Evolutionary conservation across 352 stramenopile species (phyloP).

Genomic region (Peronospora destructor): DNA sequence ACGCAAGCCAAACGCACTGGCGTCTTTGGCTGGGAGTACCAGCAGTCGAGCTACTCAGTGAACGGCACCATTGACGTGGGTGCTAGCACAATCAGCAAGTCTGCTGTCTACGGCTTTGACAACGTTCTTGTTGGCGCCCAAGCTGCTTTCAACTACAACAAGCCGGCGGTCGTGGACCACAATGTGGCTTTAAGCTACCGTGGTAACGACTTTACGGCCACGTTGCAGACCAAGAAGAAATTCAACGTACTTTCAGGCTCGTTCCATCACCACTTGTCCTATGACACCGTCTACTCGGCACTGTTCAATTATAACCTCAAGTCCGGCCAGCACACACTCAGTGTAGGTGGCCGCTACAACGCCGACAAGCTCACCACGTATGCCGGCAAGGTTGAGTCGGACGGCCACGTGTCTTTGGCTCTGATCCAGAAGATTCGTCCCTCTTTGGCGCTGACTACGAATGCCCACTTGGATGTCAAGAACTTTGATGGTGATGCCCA

Average conservation of each 20-base stretch:
- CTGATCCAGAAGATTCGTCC: conserved; percentile 83
- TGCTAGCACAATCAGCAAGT: conserved; percentile 49
- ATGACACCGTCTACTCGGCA: conserved; percentile 80
- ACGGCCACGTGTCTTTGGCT: conserved; percentile 80
- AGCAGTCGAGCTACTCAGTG: conserved; percentile 53
- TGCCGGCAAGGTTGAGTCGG: conserved; percentile 81
- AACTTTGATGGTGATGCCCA: conserved; percentile 87
- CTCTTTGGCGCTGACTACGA: conserved; percentile 78
- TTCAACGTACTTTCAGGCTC: conserved; percentile 73
- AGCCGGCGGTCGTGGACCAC: conserved; percentile 79
- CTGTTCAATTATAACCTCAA: conserved; percentile 87
- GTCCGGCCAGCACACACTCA: conserved; percentile 75
- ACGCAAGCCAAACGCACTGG: conserved; percentile 62
- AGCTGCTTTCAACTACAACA: conserved; percentile 72
- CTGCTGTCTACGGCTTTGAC: conserved; percentile 69
- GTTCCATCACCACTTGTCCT: conserved; percentile 79
- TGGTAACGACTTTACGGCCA: conserved; percentile 66
- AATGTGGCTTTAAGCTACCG: conserved; percentile 77
- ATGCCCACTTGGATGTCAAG: conserved; percentile 85
- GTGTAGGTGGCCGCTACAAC: conserved; percentile 75
- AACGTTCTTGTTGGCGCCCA: conserved; percentile 70
- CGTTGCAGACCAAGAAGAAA: conserved; percentile 84
- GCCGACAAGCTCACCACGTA: conserved; percentile 79
- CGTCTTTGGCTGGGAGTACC: conserved; percentile 74
- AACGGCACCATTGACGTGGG: conserved; percentile 55